Percentiles rank a stretch among this genome's conserved stretches.
Evolutionary conservation across 768 basidiomycete genomes (phyloP).

Genomic region (Termitomyces sp.): DNA sequence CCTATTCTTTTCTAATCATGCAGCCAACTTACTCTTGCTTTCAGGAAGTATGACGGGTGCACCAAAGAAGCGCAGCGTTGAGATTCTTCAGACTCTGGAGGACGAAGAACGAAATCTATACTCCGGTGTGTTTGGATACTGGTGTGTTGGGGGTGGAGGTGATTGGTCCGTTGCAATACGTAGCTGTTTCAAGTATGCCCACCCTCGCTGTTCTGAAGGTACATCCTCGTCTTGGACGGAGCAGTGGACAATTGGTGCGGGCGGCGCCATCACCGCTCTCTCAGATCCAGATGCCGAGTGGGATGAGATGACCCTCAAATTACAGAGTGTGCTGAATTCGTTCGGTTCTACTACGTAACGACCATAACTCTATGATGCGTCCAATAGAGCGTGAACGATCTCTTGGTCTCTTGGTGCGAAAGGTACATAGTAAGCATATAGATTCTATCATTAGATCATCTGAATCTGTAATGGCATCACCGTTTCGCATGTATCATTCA

Average conservation of each 20-base stretch:
- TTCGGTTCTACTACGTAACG: too few relatives aligned
- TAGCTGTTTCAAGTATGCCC: constrained; percentile 78
- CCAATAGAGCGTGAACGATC: too few relatives aligned
- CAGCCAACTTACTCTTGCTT: background rate
- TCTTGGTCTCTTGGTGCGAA: too few relatives aligned
- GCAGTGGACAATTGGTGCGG: constrained; percentile 81
- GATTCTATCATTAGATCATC: too few relatives aligned
- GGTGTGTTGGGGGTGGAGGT: constrained; percentile 82
- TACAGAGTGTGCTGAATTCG: constrained; percentile 69
- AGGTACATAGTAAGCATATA: too few relatives aligned
- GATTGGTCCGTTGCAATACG: constrained; percentile 96
- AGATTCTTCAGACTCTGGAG: constrained; percentile 83
- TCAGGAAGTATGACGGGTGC: constrained; percentile 97
- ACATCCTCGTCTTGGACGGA: constrained; percentile 29
- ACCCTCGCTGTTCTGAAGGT: background rate
- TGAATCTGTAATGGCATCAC: too few relatives aligned
- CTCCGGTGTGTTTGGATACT: constrained; percentile 92
- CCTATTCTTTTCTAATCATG: background rate
- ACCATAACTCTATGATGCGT: too few relatives aligned
- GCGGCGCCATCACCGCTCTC: constrained; percentile 95
- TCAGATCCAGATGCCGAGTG: constrained; percentile 85
- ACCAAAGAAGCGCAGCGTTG: constrained; percentile 90
- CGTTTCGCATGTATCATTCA: too few relatives aligned
- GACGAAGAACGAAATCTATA: constrained; percentile 72
- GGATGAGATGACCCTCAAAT: constrained; percentile 92